phyloP scores from a whole-genome alignment of 305 asterid species.

The Rubia tinctorum region DNA sequence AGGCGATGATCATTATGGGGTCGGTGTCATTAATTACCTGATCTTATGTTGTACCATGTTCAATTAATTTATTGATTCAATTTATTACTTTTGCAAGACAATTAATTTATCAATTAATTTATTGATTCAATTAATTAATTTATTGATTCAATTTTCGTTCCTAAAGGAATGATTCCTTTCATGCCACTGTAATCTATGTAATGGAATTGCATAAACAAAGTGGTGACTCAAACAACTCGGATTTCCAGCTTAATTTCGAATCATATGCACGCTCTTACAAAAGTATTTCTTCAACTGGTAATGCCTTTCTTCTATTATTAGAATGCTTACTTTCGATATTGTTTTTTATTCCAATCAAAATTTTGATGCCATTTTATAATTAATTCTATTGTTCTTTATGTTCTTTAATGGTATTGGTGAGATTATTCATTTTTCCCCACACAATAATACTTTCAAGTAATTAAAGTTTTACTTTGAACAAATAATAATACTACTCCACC shows the following conservation, averaged over 20 bases:
- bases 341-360: no score
- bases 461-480: no score
- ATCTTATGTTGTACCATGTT: neutral
- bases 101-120: no score
- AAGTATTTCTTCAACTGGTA: neutral
- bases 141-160: no score
- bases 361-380: no score
- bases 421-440: no score
- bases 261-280: neutral
- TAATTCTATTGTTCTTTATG: neutral
- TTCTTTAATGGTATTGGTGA: no score
- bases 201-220: neutral
- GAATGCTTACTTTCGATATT: neutral
- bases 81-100: neutral
- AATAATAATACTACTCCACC: no score
- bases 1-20: conserved; percentile 6
- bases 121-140: no score
- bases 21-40: conserved; percentile 7
- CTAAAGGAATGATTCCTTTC: neutral
- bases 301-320: neutral
- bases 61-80: neutral
- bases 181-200: neutral
- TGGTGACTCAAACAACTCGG: neutral
- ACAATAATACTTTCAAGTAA: no score
- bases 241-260: neutral